Evolutionary conservation across 1,284 basidiomycete species (phyloP).

Genomic region (Macrocystidia cucumis): DNA sequence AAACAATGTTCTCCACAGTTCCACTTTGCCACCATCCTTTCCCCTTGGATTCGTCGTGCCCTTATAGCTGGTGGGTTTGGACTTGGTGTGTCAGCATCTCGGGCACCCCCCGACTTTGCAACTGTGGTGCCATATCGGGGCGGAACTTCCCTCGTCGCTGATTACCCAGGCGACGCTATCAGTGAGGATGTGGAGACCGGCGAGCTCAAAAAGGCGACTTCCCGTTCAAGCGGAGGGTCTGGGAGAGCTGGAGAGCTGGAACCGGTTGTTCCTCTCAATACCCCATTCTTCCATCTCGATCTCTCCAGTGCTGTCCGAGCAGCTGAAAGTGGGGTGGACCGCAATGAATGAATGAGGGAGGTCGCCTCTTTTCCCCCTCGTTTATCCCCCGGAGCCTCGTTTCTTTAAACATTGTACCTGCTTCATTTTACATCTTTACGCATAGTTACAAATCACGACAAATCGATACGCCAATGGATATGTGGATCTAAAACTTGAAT

Average conservation of each 20-base stretch:
- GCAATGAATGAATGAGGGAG: no score
- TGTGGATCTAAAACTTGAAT: no score
- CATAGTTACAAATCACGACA: no score
- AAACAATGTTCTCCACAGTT: constrained; percentile 37
- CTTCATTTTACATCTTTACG: no score
- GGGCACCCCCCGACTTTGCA: constrained; percentile 57
- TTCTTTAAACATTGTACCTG: no score
- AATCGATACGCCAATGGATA: no score
- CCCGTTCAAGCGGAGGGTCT: constrained; percentile 10
- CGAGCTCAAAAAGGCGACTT: constrained; percentile 21
- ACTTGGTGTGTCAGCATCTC: constrained; percentile 36
- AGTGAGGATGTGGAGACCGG: constrained; percentile 34
- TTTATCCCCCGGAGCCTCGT: no score
- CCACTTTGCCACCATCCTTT: constrained; percentile 85
- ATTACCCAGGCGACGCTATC: constrained; percentile 14
- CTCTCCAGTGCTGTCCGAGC: constrained; percentile 65
- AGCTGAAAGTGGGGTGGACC: constrained; percentile 42
- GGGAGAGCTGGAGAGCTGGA: constrained; percentile 16
- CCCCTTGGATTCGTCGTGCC: constrained; percentile 91
- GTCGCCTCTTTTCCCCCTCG: no score
- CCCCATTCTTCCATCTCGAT: constrained; percentile 88
- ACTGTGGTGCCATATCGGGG: constrained; percentile 61
- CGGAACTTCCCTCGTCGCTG: constrained; percentile 18
- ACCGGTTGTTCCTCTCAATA: constrained; percentile 45
- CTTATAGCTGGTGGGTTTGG: constrained; percentile 88